Evolutionary conservation across 1,284 basidiomycete species (phyloP), one percentile per base, ranked within the genome.

Genomic region (Neolentinus lepideus): DNA sequence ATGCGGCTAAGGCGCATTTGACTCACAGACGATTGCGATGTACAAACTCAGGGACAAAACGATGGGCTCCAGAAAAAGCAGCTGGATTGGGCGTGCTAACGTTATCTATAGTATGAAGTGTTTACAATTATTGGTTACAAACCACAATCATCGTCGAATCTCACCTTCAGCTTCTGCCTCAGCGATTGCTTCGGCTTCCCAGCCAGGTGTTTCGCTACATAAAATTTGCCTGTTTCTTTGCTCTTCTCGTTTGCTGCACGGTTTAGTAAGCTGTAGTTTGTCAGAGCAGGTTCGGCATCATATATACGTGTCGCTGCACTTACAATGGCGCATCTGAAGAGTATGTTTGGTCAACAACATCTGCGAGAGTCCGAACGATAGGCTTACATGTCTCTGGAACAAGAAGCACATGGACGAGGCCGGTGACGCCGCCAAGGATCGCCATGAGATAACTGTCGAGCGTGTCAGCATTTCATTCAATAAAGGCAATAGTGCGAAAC

Each of bases 51-150:
- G 67, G 2, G 73, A 64, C 10, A 78, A 63, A 16, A 80, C 64
- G 66, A 80, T 76, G 1, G 77, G 75, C 63, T 80, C 78, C 12
- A 65, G 66, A 22, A 64, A 63, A 14, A 79, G 61, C 45, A 80
- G 70, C 53, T 72, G 56, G 63, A 74, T 74, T 0, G 77, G 77
- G 0, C 75, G 65, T 60, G 64, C 64, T 2, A 75, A 60, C 9
- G 73, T 57, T 1, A 69, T 70, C 53, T 65, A 61, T 0, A 76
- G 43, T 25, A 54, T 16, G 43, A 46, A 46, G 4, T 11, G n/a
- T n/a, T n/a, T n/a, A n/a, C n/a, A n/a, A n/a, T n/a, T n/a, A n/a
- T n/a, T n/a, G n/a, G n/a, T n/a, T n/a, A n/a, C n/a, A n/a, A n/a
- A n/a, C n/a, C n/a, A n/a, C n/a, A n/a, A n/a, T n/a, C n/a, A n/a